These are phyloP conservation scores for Colletotrichum sp. DNA, from an alignment of 2,329 filamentous ascomycete species.

Conservation along the genomic window DNA sequence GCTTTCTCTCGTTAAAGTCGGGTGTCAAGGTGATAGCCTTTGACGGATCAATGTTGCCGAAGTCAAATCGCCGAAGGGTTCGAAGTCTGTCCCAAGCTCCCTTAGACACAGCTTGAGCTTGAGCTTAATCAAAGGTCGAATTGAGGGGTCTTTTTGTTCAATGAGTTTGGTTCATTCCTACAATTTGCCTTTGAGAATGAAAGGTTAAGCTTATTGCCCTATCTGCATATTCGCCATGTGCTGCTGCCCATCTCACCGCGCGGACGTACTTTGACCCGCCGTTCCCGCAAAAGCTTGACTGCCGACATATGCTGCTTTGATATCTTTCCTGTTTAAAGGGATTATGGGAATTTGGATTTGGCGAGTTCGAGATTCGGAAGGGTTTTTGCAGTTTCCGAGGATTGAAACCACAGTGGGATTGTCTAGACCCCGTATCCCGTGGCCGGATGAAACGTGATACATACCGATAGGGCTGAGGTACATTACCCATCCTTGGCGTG, in stretches of 20 bases:
- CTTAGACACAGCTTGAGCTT: background rate
- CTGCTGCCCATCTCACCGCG: background rate
- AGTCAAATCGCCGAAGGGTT: background rate
- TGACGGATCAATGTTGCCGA: background rate
- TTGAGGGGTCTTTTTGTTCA: background rate
- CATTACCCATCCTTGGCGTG: background rate
- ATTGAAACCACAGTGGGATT: background rate
- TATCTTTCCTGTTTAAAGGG: background rate
- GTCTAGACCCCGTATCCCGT: background rate
- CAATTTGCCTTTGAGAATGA: background rate
- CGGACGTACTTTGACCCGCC: background rate
- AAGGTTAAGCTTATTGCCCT: background rate
- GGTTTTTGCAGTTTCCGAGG: background rate
- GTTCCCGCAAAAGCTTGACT: background rate
- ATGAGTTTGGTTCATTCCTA: background rate
- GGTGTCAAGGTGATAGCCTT: background rate
- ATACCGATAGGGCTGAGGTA: background rate
- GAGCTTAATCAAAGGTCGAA: background rate
- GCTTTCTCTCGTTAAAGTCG: background rate
- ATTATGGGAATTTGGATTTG: background rate
- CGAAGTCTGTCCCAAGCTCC: background rate
- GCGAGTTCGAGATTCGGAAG: background rate
- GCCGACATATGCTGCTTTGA: background rate
- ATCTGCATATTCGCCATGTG: background rate
- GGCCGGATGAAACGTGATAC: background rate